Evolutionary conservation across 2,329 filamentous ascomycete genomes (phyloP).

Genomic region (Dendryphion nanum): DNA sequence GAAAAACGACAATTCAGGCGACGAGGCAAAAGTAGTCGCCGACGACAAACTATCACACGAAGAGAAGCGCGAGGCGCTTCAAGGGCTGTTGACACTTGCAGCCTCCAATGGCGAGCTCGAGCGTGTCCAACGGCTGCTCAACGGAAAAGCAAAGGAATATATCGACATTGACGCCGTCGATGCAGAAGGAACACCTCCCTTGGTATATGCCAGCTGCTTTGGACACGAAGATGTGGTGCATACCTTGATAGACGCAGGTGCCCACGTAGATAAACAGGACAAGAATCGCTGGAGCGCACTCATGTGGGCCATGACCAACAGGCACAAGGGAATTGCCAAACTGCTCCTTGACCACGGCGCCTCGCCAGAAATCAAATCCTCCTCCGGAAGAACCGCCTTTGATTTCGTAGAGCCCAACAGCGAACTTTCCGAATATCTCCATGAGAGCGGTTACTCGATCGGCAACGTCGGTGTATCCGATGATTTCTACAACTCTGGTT

Average conservation of each 20-base stretch:
- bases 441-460: constrained; percentile 90
- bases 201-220: constrained; percentile 98
- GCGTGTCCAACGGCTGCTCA: constrained; percentile 72
- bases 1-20: constrained; percentile 65
- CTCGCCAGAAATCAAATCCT: constrained; percentile 93
- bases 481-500: constrained; percentile 91
- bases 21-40: constrained; percentile 74
- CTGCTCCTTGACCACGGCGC: constrained; percentile 87
- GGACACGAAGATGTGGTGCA: constrained; percentile 88
- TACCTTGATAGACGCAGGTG: constrained; percentile 79
- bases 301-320: constrained; percentile 99
- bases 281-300: constrained; percentile 95
- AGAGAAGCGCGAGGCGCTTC: constrained; percentile 78
- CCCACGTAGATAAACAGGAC: constrained; percentile 88
- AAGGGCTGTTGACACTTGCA: constrained; percentile 89
- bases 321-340: constrained; percentile 95
- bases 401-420: constrained; percentile 95
- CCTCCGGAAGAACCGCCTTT: constrained; percentile 87
- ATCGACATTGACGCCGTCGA: constrained; percentile 86
- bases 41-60: constrained; percentile 71
- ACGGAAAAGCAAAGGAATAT: constrained; percentile 69
- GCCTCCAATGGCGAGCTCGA: constrained; percentile 93
- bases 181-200: constrained; percentile 90
- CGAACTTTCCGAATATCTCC: constrained; percentile 93
- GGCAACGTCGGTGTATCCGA: constrained; percentile 76